Percentiles rank a stretch among this genome's conserved stretches.
Evolutionary conservation across 306 rosid species (phyloP).

Genomic region (Vigna hirtella): DNA sequence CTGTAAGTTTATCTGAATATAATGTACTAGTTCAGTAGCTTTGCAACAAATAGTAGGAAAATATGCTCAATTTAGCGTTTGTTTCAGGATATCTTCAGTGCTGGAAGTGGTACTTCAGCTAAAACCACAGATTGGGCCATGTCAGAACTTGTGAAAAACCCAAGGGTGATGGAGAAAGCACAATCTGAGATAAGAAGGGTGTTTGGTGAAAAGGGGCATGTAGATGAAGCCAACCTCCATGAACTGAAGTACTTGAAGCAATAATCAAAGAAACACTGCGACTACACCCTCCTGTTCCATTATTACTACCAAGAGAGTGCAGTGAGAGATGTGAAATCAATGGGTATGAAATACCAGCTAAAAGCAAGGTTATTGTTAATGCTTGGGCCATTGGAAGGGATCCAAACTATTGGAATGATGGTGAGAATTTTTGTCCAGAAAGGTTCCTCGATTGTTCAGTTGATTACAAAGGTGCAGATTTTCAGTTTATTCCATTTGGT

Average conservation of each 20-base stretch:
- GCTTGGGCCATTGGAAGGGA: slow-evolving; percentile 42
- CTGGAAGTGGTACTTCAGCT: slow-evolving; percentile 52
- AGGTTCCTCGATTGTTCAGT: slow-evolving; percentile 1
- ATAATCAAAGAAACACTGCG: slow-evolving; percentile 45
- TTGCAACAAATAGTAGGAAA: neutral
- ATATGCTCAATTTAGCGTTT: neutral
- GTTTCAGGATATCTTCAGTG: slow-evolving; percentile 54
- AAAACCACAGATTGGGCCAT: slow-evolving; percentile 53
- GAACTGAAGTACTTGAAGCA: slow-evolving; percentile 35
- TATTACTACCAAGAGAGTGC: slow-evolving; percentile 41
- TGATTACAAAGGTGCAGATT: slow-evolving; percentile 32
- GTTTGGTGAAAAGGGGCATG: slow-evolving; percentile 32
- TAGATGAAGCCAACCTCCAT: slow-evolving; percentile 37
- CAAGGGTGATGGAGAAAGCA: slow-evolving; percentile 48
- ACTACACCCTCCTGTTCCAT: slow-evolving; percentile 40
- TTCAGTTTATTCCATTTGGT: slow-evolving; percentile 38
- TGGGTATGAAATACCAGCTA: slow-evolving; percentile 39
- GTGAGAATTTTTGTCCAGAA: slow-evolving; percentile 23
- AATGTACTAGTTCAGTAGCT: neutral
- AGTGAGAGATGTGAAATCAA: slow-evolving; percentile 35
- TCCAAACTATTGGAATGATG: slow-evolving; percentile 25
- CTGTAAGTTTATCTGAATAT: too few relatives aligned
- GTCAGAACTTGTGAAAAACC: slow-evolving; percentile 54
- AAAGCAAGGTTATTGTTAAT: slow-evolving; percentile 40
- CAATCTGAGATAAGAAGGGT: slow-evolving; percentile 53